These are phyloP conservation scores for Corinectria fuckeliana DNA, from an alignment of 2,329 filamentous ascomycete species.

Conservation along the genomic window DNA sequence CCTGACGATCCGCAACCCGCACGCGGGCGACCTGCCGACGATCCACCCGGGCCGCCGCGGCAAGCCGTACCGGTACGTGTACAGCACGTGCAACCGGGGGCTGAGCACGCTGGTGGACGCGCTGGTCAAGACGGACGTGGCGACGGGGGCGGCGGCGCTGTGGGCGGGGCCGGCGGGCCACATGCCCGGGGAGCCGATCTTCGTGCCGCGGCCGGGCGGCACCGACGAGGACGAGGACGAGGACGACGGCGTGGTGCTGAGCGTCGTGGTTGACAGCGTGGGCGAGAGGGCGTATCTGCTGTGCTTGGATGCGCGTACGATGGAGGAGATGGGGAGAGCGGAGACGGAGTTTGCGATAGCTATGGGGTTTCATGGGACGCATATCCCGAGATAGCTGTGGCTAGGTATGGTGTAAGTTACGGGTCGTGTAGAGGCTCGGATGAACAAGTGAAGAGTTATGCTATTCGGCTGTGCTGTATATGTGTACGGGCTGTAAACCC, in stretches of 20 bases:
- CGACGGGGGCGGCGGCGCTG: constrained; percentile 55
- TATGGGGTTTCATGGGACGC: constrained; percentile 70
- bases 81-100: constrained; percentile 62
- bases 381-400: too few species aligned
- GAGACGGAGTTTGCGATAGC: constrained; percentile 66
- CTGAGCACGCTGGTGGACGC: constrained; percentile 67
- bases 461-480: too few species aligned
- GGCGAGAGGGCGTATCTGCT: constrained; percentile 67
- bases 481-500: too few species aligned
- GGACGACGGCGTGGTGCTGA: constrained; percentile 69
- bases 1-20: constrained; percentile 57
- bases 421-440: background rate
- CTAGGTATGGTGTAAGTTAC: background rate
- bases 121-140: constrained; percentile 69
- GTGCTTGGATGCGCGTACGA: constrained; percentile 66
- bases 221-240: constrained; percentile 67
- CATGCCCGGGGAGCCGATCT: constrained; percentile 74
- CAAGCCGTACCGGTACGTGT: constrained; percentile 65
- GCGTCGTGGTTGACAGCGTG: constrained; percentile 69
- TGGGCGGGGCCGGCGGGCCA: constrained; percentile 67
- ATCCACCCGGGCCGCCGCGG: constrained; percentile 66
- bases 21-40: constrained; percentile 68
- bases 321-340: constrained; percentile 70
- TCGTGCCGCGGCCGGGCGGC: constrained; percentile 57
- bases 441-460: too few species aligned